phyloP scores from a whole-genome alignment of 768 basidiomycete species.

The Fibroporia radiculosa region DNA sequence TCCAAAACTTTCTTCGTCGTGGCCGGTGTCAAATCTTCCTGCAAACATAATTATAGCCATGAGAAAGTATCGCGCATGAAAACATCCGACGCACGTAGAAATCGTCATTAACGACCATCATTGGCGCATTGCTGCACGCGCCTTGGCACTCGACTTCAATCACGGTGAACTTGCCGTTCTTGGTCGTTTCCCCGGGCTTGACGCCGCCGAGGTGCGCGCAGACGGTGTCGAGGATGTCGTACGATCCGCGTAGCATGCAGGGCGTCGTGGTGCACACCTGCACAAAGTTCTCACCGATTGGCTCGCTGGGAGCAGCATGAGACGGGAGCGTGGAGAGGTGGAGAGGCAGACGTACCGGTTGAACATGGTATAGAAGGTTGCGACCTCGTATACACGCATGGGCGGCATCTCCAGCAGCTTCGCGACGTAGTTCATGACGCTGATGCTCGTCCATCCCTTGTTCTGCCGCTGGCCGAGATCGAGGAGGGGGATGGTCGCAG shows the following conservation, averaged over 20 bases:
- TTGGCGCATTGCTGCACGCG: constrained; percentile 96
- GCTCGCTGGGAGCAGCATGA: constrained; percentile 50
- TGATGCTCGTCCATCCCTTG: constrained; percentile 97
- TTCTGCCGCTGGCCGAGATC: constrained; percentile 97
- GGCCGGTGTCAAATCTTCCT: constrained; percentile 81
- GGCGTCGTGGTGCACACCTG: constrained; percentile 99
- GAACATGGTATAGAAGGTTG: constrained; percentile 99
- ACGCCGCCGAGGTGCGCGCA: constrained; percentile 77
- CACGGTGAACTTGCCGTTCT: constrained; percentile 94
- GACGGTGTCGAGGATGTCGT: constrained; percentile 81
- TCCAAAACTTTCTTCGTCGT: constrained; percentile 76
- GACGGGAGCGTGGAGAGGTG: not conserved
- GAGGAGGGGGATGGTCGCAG: constrained; percentile 92
- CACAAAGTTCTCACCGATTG: constrained; percentile 88
- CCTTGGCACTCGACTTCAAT: constrained; percentile 99
- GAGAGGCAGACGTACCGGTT: constrained; percentile 58
- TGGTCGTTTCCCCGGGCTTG: constrained; percentile 86
- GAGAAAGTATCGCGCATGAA: not conserved
- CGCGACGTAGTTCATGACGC: constrained; percentile 98
- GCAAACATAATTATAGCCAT: not conserved
- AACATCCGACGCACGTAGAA: constrained; percentile 67
- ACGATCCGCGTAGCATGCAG: constrained; percentile 91
- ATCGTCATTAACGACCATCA: constrained; percentile 94
- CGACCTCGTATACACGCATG: constrained; percentile 99
- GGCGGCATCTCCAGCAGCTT: constrained; percentile 89